Evolutionary conservation across 192 early-diverging fungal species (phyloP).

Genomic region (Entrophospora sp.): DNA sequence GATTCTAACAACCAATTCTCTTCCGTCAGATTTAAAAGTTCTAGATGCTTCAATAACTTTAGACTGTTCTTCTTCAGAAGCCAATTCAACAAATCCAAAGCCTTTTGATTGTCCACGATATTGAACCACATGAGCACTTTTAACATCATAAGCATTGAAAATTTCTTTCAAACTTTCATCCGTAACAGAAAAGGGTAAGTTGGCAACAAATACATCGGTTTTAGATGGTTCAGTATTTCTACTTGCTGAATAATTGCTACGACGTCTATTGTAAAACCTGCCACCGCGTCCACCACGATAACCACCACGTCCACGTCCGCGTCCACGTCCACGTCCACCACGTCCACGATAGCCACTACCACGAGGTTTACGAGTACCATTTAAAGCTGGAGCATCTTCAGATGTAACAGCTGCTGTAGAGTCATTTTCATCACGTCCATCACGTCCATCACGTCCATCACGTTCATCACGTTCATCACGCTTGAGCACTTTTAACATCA

Average conservation of each 20-base stretch:
- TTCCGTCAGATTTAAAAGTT: conserved; percentile 53
- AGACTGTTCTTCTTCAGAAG: conserved; percentile 65
- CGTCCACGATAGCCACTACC: conserved; percentile 18
- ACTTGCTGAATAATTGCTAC: conserved; percentile 8
- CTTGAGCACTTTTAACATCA: too few species aligned
- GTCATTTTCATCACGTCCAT: too few species aligned
- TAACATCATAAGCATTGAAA: conserved; percentile 65
- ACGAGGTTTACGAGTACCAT: conserved; percentile 27
- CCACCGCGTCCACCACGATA: conserved; percentile 34
- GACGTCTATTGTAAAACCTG: too few species aligned
- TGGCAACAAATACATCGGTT: conserved; percentile 72
- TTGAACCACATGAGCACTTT: conserved; percentile 66
- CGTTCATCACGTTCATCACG: too few species aligned
- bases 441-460: too few species aligned
- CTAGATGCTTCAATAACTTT: conserved; percentile 58
- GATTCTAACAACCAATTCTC: conserved; percentile 55
- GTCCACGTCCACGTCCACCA: conserved; percentile 23
- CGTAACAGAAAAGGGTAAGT: conserved; percentile 64
- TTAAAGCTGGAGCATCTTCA: conserved; percentile 19
- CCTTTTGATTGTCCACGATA: conserved; percentile 74
- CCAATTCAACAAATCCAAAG: conserved; percentile 90
- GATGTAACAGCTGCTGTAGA: conserved; percentile 18
- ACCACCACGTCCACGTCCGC: conserved; percentile 29
- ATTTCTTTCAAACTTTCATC: conserved; percentile 64
- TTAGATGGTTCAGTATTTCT: conserved; percentile 47